Evolutionary conservation across 495 filamentous ascomycete genomes (phyloP).

Genomic region (Trichoderma asperelloides): DNA sequence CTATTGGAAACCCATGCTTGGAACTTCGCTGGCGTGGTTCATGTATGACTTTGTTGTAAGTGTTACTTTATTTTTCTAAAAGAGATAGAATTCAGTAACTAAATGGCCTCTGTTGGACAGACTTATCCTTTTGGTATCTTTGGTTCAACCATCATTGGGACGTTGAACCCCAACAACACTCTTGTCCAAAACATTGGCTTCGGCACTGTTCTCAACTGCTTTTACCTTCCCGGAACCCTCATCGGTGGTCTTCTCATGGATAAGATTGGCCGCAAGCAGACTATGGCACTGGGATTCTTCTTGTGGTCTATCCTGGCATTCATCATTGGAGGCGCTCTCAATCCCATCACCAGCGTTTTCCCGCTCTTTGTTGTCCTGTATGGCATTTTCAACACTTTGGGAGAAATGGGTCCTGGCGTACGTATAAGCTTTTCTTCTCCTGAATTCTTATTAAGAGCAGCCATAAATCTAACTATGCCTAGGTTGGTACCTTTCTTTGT

Average conservation of each 20-base stretch:
- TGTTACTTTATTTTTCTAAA: not conserved
- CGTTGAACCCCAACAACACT: not conserved
- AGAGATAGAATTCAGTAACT: not conserved
- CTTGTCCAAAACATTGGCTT: conserved; percentile 2
- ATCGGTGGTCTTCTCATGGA: not conserved
- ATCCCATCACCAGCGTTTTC: not conserved
- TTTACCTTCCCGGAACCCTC: not conserved
- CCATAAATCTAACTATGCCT: not conserved
- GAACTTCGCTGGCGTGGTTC: conserved; percentile 1
- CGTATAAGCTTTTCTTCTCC: not conserved
- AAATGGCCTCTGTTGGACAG: not conserved
- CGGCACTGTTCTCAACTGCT: not conserved
- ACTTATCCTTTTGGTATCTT: conserved; percentile 4
- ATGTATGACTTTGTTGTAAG: not conserved
- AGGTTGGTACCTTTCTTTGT: conserved; percentile 33
- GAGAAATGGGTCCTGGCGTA: conserved; percentile 41
- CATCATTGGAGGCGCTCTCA: not conserved
- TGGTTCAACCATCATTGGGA: not conserved
- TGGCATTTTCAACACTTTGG: conserved; percentile 17
- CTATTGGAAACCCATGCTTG: not conserved
- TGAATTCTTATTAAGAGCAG: not conserved
- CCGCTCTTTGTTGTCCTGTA: not conserved
- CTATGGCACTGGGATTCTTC: not conserved
- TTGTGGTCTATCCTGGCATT: not conserved
- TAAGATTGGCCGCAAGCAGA: not conserved